Percentiles rank a stretch among this genome's conserved stretches.
Conservation (phyloP, 768 basidiomycete species). For the Stropharia rugosoannulata region DNA sequence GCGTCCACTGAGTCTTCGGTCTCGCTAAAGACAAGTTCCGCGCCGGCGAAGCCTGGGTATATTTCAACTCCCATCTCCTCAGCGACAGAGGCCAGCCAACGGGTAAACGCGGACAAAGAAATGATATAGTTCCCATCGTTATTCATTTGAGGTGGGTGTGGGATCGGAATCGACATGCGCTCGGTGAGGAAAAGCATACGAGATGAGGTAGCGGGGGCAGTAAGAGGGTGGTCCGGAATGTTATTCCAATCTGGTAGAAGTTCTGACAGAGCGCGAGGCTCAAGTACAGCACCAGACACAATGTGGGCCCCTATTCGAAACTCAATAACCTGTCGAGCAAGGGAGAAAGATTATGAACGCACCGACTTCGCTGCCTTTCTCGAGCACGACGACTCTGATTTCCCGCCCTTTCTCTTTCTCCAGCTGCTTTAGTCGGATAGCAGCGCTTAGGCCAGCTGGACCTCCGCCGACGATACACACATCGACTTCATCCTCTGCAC, state of each 20-base stretch:
- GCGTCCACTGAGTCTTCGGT: slow-evolving; percentile 41
- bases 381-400: slow-evolving; percentile 88
- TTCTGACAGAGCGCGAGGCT: slow-evolving; percentile 88
- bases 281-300: slow-evolving; percentile 93
- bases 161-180: slow-evolving; percentile 69
- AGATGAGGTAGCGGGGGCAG: slow-evolving; percentile 73
- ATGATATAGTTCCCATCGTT: slow-evolving; percentile 93
- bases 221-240: slow-evolving; percentile 68
- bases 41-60: slow-evolving; percentile 96
- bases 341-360: background rate
- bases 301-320: slow-evolving; percentile 77
- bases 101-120: slow-evolving; percentile 84
- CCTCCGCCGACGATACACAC: slow-evolving; percentile 97
- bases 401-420: slow-evolving; percentile 78
- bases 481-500: slow-evolving; percentile 90
- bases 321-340: background rate
- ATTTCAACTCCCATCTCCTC: slow-evolving; percentile 89
- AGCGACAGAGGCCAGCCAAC: slow-evolving; percentile 87
- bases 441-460: slow-evolving; percentile 94
- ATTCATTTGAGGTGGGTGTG: slow-evolving; percentile 96
- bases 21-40: slow-evolving; percentile 70
- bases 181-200: slow-evolving; percentile 85
- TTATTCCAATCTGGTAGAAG: slow-evolving; percentile 84
- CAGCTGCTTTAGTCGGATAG: slow-evolving; percentile 92
- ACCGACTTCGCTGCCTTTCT: slow-evolving; percentile 95